phyloP scores from a whole-genome alignment of 2,329 filamentous ascomycete genomes.

The Atkinsonella texensis region DNA sequence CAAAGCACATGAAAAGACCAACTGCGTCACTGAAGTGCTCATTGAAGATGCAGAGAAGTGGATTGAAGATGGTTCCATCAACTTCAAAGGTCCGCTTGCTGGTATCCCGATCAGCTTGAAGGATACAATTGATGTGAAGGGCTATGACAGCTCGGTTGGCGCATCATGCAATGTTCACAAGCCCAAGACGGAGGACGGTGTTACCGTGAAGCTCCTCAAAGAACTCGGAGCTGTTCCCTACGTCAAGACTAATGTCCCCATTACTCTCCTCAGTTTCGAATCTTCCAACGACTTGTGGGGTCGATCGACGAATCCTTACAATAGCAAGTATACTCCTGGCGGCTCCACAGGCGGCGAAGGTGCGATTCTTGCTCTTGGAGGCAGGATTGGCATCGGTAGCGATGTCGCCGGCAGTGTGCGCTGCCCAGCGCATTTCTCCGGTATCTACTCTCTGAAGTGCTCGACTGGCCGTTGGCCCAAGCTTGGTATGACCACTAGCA shows the following conservation, averaged over 20 bases:
- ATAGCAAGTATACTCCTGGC: slow-evolving; percentile 71
- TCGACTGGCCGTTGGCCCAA: slow-evolving; percentile 88
- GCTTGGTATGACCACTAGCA: slow-evolving; percentile 69
- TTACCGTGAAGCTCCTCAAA: slow-evolving; percentile 65
- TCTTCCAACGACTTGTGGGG: slow-evolving; percentile 73
- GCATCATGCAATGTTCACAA: slow-evolving; percentile 65
- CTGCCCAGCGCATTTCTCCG: slow-evolving; percentile 77
- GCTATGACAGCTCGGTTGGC: slow-evolving; percentile 73
- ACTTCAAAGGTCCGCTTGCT: slow-evolving; percentile 70
- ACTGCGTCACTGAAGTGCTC: slow-evolving; percentile 81
- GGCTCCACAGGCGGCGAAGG: slow-evolving; percentile 81
- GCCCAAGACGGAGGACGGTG: slow-evolving; percentile 53
- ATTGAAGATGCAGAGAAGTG: slow-evolving; percentile 67
- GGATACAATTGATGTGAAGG: slow-evolving; percentile 65
- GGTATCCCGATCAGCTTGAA: slow-evolving; percentile 83
- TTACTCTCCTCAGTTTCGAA: slow-evolving; percentile 79
- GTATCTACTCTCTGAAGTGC: slow-evolving; percentile 77
- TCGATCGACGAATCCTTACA: slow-evolving; percentile 70
- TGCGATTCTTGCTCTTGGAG: slow-evolving; percentile 69
- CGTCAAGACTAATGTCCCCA: slow-evolving; percentile 83
- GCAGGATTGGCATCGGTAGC: slow-evolving; percentile 78
- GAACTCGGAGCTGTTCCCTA: slow-evolving; percentile 83
- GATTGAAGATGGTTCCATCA: slow-evolving; percentile 44
- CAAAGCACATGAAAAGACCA: slow-evolving; percentile 74
- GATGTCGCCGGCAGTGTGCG: slow-evolving; percentile 87